phyloP scores from a whole-genome alignment of 768 basidiomycete species.

The Naganishia antarctica region DNA sequence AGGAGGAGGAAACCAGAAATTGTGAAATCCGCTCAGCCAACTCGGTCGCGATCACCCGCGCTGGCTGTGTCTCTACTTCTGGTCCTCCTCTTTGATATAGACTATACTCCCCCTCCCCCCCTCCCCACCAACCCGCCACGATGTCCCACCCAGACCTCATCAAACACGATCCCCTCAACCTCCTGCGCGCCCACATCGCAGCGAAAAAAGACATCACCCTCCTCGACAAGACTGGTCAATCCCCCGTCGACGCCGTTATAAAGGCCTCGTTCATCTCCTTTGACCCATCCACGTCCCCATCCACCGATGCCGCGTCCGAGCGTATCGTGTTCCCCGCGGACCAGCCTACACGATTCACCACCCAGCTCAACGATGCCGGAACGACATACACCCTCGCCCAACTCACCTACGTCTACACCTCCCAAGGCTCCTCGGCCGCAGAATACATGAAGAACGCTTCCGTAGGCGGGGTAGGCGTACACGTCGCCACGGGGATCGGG shows the following conservation, averaged over 20 bases:
- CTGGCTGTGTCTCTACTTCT: background rate
- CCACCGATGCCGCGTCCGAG: slow-evolving; percentile 2
- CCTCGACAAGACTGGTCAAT: slow-evolving; percentile 41
- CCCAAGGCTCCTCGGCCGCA: slow-evolving; percentile 66
- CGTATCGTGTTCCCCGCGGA: slow-evolving; percentile 62
- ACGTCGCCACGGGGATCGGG: background rate
- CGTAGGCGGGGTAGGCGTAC: slow-evolving; percentile 52
- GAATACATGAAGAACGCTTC: slow-evolving; percentile 80
- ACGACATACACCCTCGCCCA: slow-evolving; percentile 74
- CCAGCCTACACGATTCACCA: slow-evolving; percentile 68
- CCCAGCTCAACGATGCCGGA: slow-evolving; percentile 51
- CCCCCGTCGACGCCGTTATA: slow-evolving; percentile 51
- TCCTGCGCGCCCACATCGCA: slow-evolving; percentile 43
- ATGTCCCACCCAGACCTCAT: background rate
- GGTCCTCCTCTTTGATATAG: background rate
- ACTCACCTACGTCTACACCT: slow-evolving; percentile 76
- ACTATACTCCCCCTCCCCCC: background rate
- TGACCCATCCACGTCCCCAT: slow-evolving; percentile 50
- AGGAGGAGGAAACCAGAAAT: background rate
- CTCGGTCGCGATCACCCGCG: slow-evolving; percentile 16
- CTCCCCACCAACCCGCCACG: background rate
- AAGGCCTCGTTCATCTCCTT: slow-evolving; percentile 66
- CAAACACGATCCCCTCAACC: slow-evolving; percentile 42
- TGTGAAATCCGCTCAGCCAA: background rate
- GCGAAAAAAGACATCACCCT: slow-evolving; percentile 32